Evolutionary conservation across 495 filamentous ascomycete species (phyloP).

Genomic region (Talaromyces thailandensis): DNA sequence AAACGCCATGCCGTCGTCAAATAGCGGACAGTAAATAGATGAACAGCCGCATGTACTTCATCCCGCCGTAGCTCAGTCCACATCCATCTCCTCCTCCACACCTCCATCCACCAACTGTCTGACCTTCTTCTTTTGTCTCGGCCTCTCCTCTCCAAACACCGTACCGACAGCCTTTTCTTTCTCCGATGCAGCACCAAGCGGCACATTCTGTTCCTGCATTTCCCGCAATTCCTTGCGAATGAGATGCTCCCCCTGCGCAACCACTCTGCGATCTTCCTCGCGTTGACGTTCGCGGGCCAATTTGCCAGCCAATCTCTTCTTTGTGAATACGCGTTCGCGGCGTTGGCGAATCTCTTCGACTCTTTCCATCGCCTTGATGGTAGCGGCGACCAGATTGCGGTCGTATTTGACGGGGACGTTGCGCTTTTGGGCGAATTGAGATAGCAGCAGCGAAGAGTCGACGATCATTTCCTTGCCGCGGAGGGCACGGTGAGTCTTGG

Average conservation of each 20-base stretch:
- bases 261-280: slow-evolving; percentile 73
- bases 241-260: slow-evolving; percentile 85
- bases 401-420: slow-evolving; percentile 95
- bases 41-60: background rate
- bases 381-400: slow-evolving; percentile 77
- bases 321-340: slow-evolving; percentile 85
- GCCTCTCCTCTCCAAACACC: slow-evolving; percentile 42
- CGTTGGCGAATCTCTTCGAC: slow-evolving; percentile 76
- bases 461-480: slow-evolving; percentile 88
- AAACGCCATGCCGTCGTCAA: slow-evolving; percentile 1
- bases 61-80: slow-evolving; percentile 43
- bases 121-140: slow-evolving; percentile 50
- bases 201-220: slow-evolving; percentile 29
- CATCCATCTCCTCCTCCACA: slow-evolving; percentile 60
- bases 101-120: slow-evolving; percentile 57
- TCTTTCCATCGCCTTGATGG: slow-evolving; percentile 84
- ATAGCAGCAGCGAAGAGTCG: slow-evolving; percentile 85
- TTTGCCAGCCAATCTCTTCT: slow-evolving; percentile 84
- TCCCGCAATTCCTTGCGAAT: slow-evolving; percentile 40
- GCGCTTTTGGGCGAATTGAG: slow-evolving; percentile 81
- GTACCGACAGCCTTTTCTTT: slow-evolving; percentile 20
- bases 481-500: slow-evolving; percentile 63
- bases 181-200: slow-evolving; percentile 24
- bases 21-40: background rate
- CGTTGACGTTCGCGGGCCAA: slow-evolving; percentile 59